Base-by-base conservation (phyloP, 2,329 filamentous ascomycete genomes). In the Penicillium sp. region DNA sequence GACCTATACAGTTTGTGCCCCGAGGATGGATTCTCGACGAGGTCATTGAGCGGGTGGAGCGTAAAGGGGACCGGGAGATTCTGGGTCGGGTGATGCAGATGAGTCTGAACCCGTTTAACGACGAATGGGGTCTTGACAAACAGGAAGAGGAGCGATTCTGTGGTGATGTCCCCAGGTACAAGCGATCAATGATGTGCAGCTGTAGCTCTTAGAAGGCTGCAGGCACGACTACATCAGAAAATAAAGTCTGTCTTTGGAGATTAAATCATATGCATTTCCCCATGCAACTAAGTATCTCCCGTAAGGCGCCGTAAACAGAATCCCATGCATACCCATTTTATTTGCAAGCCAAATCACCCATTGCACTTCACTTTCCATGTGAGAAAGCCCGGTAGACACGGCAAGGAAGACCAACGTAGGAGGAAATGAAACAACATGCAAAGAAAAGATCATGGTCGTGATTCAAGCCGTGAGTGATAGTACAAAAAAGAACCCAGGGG, bases 1-100 rank as follows among this genome's bases (percentile, higher is more conserved):
- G 29, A 51, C 18, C 35, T 4, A 6, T 41, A 18, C 40, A 79
- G 72, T 98, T 98, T 61, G 76, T 96, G 0, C 89, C 93, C 0
- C 80, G 89, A 38, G 84, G 86, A 14, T 98, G 91, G 90, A 81
- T 98, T 42, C 75, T 98, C 16, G 91, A 97, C 65, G 93, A 98
- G 68, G 68, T 98, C 11, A 97, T 98, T 56, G 81, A 86, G 37
- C 80, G 88, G 8, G 90, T 97, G 0, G 89, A 97, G 68, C 87
- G 87, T 65, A 82, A 84, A 42, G 81, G 83, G 2, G 90, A 98
- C 61, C 77, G 87, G 45, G 84, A 89, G 7, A 83, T 97, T 28
- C 67, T 98, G 36, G 75, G 80, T 10, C 77, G 84, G 24, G 77
- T 93, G 20, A 88, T 95, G 84, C 80, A 88, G 36, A 86, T 97